Base-by-base conservation (phyloP, 495 filamentous ascomycete species). In the Neurospora tetraspora region DNA sequence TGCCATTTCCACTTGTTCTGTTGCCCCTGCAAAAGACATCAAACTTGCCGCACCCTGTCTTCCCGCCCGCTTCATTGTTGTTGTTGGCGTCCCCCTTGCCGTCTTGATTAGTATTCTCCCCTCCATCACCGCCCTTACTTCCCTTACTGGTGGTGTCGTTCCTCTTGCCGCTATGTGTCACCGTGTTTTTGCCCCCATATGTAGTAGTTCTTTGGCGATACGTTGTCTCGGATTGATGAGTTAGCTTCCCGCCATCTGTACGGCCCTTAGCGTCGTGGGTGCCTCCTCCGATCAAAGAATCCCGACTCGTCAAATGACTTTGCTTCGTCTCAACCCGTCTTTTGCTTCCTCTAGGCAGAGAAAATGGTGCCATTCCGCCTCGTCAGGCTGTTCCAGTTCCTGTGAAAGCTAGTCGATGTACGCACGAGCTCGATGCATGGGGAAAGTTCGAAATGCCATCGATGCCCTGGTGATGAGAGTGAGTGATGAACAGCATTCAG, bases 31-130 rank as follows among this genome's bases (percentile, higher is more conserved):
- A 61, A 31, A 61, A 61, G 39, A 42, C 43, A 9, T 47, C n/a
- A n/a, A 70, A 34, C 16, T 70, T 42, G 18, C 68, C 43, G 16
- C 14, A 61, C 23, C 47, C 73, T 42, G 59, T 75, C 20, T 75
- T 73, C 18, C 71, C 73, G 20, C 69, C 70, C 37, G 70, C 74
- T 2, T 76, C 76, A n/a, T 74, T 72, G 69, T 71, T 68, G 6
- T 71, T 72, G 53, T 36, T 61, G 4, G 20, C 39, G 27, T 45
- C 72, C 36, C 69, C 73, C 27, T 45, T 71, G 27, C 68, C 74
- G 69, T 73, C 70, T 47, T 39, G 38, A 53, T 73, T 68, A 31
- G 72, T 27, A 36, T 70, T 71, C 34, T 31, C 31, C 34, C 71
- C 70, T 37, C 72, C 71, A 43, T 73, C 47, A 68, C 69, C 47